Evolutionary conservation across 2,329 filamentous ascomycete genomes (phyloP), one percentile per base, ranked within the genome.

Genomic region (Monilinia fructicola): DNA sequence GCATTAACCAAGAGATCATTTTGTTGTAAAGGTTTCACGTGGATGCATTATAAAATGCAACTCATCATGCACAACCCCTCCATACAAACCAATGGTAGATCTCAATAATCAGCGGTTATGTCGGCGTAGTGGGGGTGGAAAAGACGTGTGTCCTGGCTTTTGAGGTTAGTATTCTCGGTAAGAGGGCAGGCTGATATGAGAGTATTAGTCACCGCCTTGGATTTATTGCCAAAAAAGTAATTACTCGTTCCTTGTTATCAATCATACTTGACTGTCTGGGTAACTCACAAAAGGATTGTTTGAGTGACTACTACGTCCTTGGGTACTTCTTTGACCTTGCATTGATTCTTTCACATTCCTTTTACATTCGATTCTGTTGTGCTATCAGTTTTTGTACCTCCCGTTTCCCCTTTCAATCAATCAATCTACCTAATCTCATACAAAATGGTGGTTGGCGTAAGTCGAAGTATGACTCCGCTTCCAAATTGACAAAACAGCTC

Each of bases 401-500:
- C 40, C 18, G 21, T 26, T 42, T 42, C 26, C 23, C n/a, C 2
- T 63, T 28, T 28, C 23, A 31, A 54, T 40, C 42, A 38, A n/a
- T 28, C 23, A 31, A 54, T 40, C 42, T 48, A n/a, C 46, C 10
- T 18, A 4, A 4, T 54, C 50, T 55, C 23, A 54, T 52, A 46
- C 66, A 71, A 64, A 65, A 76, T 76, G 74, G 69, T 67, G 40
- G 68, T 50, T 11, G 71, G 71, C 52, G 73, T 74, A 73, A 66
- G 72, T 72, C 54, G 31, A 28, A 53, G 26, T 66, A 67, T 74
- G 70, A 71, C 12, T 5, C 68, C 73, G 70, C 65, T 61, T 50
- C 23, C 31, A 50, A 44, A 58, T 61, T 44, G 42, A 42, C 14
- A 40, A 53, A 44, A 56, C 68, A 70, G 64, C 73, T 76, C 16